These are phyloP conservation scores for Fragaria iinumae DNA, from an alignment of 306 rosid species.

Conservation along the genomic window DNA sequence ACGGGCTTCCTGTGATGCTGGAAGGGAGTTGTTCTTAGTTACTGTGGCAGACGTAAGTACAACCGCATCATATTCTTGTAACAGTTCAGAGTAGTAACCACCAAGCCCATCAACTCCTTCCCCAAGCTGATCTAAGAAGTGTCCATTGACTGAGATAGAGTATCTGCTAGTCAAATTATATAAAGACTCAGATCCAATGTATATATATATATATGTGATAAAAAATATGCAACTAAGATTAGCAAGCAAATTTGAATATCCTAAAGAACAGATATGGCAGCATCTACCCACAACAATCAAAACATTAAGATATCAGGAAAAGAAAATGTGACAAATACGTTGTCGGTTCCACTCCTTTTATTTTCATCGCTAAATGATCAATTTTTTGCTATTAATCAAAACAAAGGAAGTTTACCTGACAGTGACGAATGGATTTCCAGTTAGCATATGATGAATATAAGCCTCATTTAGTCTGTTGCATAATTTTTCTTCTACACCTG, in stretches of 20 bases:
- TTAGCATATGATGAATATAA: constrained; percentile 64
- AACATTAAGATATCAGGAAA: background rate
- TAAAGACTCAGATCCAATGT: constrained; percentile 18
- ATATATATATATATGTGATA: background rate
- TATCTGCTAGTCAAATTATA: constrained; percentile 46
- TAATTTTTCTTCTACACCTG: constrained; percentile 71
- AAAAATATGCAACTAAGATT: too few relatives aligned
- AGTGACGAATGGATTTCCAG: constrained; percentile 62
- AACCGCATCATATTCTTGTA: constrained; percentile 74
- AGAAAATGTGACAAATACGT: background rate
- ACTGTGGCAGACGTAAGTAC: constrained; percentile 58
- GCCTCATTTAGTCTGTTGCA: constrained; percentile 73
- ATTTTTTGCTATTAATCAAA: background rate
- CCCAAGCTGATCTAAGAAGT: constrained; percentile 54
- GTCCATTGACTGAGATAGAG: constrained; percentile 68
- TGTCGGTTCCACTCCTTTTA: background rate
- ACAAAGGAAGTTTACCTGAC: constrained; percentile 49
- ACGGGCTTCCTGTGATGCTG: constrained; percentile 65
- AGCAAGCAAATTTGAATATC: constrained; percentile 6
- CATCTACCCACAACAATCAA: constrained; percentile 2
- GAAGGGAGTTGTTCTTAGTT: constrained; percentile 25
- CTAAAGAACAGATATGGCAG: constrained; percentile 4
- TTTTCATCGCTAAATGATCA: background rate
- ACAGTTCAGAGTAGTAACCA: constrained; percentile 74
- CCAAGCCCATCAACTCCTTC: constrained; percentile 47